Evolutionary conservation across 2,329 filamentous ascomycete species (phyloP).

Genomic region (Aureobasidium lini): DNA sequence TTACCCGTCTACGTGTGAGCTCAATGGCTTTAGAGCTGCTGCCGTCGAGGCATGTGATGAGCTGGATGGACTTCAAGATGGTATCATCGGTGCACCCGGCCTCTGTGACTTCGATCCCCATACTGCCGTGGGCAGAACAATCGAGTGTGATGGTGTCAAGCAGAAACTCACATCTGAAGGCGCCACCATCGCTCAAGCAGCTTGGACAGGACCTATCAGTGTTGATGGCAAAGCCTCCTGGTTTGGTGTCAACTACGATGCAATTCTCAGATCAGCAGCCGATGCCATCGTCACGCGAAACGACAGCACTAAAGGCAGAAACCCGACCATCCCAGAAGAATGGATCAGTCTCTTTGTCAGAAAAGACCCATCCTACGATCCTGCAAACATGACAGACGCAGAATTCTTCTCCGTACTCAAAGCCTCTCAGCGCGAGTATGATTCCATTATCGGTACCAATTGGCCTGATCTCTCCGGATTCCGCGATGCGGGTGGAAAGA

Average conservation of each 20-base stretch:
- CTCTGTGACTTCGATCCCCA: constrained; percentile 27
- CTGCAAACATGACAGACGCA: constrained; percentile 25
- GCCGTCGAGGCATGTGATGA: constrained; percentile 31
- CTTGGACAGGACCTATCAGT: constrained; percentile 27
- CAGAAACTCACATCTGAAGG: constrained; percentile 24
- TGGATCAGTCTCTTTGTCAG: constrained; percentile 32
- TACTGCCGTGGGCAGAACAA: constrained; percentile 22
- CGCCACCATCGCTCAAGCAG: constrained; percentile 24
- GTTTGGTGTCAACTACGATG: constrained; percentile 27
- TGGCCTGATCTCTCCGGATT: constrained; percentile 34
- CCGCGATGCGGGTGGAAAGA: constrained; percentile 31
- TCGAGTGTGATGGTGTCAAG: constrained; percentile 20
- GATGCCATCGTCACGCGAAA: constrained; percentile 23
- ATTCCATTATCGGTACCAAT: constrained; percentile 30
- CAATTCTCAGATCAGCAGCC: constrained; percentile 21
- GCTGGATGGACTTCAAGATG: constrained; percentile 32
- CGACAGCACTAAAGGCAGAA: constrained; percentile 20
- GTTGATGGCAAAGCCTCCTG: constrained; percentile 23
- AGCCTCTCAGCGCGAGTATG: constrained; percentile 24
- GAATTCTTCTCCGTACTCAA: constrained; percentile 22
- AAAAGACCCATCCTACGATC: constrained; percentile 27
- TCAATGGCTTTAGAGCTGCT: constrained; percentile 29
- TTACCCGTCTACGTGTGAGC: constrained; percentile 26
- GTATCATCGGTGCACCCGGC: constrained; percentile 24
- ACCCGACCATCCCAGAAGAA: constrained; percentile 25